phyloP scores from a whole-genome alignment of 1,139 yeast species.

The Diutina rugosa region DNA sequence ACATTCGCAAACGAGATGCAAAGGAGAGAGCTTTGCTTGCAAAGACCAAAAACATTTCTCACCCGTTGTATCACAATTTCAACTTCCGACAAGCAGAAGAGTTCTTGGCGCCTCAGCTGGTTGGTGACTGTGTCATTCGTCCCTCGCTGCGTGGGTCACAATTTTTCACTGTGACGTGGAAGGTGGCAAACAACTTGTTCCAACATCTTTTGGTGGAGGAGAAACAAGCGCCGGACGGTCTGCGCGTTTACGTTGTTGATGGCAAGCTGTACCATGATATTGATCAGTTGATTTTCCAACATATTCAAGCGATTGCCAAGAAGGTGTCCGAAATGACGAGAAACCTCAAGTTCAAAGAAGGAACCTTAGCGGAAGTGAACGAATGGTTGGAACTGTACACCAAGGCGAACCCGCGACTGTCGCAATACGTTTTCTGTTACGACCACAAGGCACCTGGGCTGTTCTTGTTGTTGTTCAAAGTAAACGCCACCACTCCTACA shows the following conservation, averaged over 20 bases:
- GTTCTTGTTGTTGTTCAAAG: slow-evolving; percentile 75
- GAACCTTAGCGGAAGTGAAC: slow-evolving; percentile 67
- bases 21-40: slow-evolving; percentile 45
- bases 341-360: slow-evolving; percentile 81
- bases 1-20: slow-evolving; percentile 43
- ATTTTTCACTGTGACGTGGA: slow-evolving; percentile 92
- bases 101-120: slow-evolving; percentile 72
- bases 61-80: slow-evolving; percentile 80
- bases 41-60: slow-evolving; percentile 68
- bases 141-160: slow-evolving; percentile 88
- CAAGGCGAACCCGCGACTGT: slow-evolving; percentile 79
- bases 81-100: slow-evolving; percentile 86
- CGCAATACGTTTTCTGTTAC: slow-evolving; percentile 84
- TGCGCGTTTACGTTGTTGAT: slow-evolving; percentile 46
- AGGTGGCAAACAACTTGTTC: slow-evolving; percentile 78
- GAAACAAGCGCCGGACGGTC: slow-evolving; percentile 4
- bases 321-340: slow-evolving; percentile 76
- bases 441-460: slow-evolving; percentile 91
- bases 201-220: slow-evolving; percentile 88
- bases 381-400: slow-evolving; percentile 86
- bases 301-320: slow-evolving; percentile 74
- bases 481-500: slow-evolving; percentile 56
- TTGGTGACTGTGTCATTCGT: slow-evolving; percentile 89
- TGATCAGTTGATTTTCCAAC: slow-evolving; percentile 86
- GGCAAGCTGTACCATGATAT: slow-evolving; percentile 65